Conservation (phyloP, 2,329 filamentous ascomycete genomes). For the Botrytis sinoallii region DNA sequence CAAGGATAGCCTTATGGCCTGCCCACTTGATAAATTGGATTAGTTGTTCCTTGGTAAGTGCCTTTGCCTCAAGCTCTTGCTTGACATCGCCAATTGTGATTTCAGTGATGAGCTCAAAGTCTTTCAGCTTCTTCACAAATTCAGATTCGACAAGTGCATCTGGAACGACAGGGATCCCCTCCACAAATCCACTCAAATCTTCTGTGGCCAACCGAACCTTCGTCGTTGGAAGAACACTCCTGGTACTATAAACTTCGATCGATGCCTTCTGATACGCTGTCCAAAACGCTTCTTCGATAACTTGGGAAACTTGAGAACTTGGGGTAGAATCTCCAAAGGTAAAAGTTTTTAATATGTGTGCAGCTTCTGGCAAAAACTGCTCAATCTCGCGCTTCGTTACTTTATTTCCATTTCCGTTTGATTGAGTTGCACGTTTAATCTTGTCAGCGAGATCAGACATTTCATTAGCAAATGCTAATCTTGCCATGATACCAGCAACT, state of each 20-base stretch:
- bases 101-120: conserved; percentile 81
- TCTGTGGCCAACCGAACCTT: conserved; percentile 74
- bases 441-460: conserved; percentile 72
- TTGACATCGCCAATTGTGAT: conserved; percentile 86
- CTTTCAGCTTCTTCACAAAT: conserved; percentile 77
- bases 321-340: conserved; percentile 89
- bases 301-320: conserved; percentile 74
- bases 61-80: conserved; percentile 75
- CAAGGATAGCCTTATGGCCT: conserved; percentile 65
- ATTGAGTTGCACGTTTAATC: conserved; percentile 47
- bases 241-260: conserved; percentile 84
- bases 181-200: conserved; percentile 69
- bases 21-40: conserved; percentile 83
- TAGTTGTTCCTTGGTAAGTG: conserved; percentile 75
- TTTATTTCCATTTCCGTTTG: conserved; percentile 45
- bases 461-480: conserved; percentile 83
- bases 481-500: conserved; percentile 83
- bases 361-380: conserved; percentile 70
- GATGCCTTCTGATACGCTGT: conserved; percentile 77
- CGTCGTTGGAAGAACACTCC: conserved; percentile 80
- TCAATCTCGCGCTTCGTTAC: conserved; percentile 62
- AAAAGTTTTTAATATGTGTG: conserved; percentile 84
- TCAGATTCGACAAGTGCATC: conserved; percentile 68
- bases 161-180: conserved; percentile 83
- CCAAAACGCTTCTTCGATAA: conserved; percentile 96